Conservation (phyloP, 495 filamentous ascomycete species). For the Chaetomidium leptoderma region DNA sequence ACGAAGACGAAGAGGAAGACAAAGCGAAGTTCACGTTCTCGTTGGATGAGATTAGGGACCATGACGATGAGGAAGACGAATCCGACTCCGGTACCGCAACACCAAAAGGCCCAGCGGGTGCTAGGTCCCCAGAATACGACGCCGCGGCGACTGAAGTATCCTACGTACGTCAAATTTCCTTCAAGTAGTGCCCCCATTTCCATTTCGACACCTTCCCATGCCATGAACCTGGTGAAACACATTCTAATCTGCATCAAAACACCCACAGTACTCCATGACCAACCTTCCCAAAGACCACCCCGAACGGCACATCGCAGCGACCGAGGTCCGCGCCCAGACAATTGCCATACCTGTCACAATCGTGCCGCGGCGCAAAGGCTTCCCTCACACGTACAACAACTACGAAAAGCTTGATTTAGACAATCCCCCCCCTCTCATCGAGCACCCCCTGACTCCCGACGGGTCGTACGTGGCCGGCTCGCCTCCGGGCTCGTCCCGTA, state of each 20-base stretch:
- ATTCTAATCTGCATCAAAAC: too few relatives aligned
- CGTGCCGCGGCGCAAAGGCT: not conserved
- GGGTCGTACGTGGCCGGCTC: not conserved
- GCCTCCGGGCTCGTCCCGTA: not conserved
- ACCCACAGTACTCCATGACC: not conserved
- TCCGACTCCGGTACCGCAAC: not conserved
- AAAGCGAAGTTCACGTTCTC: too few relatives aligned
- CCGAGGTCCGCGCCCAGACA: not conserved
- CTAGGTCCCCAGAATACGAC: not conserved
- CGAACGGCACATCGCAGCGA: not conserved
- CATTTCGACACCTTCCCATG: too few relatives aligned
- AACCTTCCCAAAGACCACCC: not conserved
- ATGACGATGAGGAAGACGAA: not conserved
- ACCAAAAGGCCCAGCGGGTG: not conserved
- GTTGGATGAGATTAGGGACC: not conserved
- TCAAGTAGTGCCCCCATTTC: not conserved
- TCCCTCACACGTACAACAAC: slow-evolving; percentile 7
- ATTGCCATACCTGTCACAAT: not conserved
- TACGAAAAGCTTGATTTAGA: not conserved
- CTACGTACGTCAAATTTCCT: not conserved
- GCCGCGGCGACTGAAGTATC: not conserved
- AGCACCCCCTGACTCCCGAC: not conserved
- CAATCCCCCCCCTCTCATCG: not conserved
- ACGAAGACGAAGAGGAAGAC: not conserved
- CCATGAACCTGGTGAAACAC: too few relatives aligned